Evolutionary conservation across 73 alveolate species (phyloP).

Genomic region (Urostyla sp.): DNA sequence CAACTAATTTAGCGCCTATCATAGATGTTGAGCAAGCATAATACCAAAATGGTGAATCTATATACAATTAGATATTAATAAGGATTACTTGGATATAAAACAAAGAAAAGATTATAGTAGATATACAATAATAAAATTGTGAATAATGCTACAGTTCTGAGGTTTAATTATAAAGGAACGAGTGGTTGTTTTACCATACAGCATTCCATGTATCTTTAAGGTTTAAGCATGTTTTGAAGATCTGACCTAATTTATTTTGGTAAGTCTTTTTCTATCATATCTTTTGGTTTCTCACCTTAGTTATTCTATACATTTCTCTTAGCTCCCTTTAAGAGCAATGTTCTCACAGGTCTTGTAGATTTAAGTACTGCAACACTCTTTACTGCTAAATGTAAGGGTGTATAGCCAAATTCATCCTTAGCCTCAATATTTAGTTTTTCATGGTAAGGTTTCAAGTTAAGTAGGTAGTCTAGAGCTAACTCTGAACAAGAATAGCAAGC

Average conservation of each 20-base stretch:
- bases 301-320: constrained; percentile 72
- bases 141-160: constrained; percentile 1
- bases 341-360: constrained; percentile 75
- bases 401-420: constrained; percentile 80
- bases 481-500: constrained; percentile 86
- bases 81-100: constrained; percentile 39
- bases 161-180: constrained; percentile 45
- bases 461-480: constrained; percentile 71
- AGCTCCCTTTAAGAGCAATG: constrained; percentile 88
- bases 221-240: constrained; percentile 51
- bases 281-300: constrained; percentile 81
- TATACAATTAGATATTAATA: too few relatives aligned
- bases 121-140: background rate
- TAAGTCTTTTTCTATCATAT: constrained; percentile 65
- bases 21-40: too few relatives aligned
- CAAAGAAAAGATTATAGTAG: background rate
- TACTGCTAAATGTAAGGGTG: constrained; percentile 90
- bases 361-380: constrained; percentile 52
- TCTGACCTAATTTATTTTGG: constrained; percentile 25
- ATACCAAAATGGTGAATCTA: too few relatives aligned
- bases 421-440: constrained; percentile 67
- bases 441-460: constrained; percentile 80
- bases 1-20: too few relatives aligned
- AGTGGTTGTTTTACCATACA: constrained; percentile 46
- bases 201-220: constrained; percentile 56